phyloP scores from a whole-genome alignment of 208 protist species.

The Cochliopodium minus region DNA sequence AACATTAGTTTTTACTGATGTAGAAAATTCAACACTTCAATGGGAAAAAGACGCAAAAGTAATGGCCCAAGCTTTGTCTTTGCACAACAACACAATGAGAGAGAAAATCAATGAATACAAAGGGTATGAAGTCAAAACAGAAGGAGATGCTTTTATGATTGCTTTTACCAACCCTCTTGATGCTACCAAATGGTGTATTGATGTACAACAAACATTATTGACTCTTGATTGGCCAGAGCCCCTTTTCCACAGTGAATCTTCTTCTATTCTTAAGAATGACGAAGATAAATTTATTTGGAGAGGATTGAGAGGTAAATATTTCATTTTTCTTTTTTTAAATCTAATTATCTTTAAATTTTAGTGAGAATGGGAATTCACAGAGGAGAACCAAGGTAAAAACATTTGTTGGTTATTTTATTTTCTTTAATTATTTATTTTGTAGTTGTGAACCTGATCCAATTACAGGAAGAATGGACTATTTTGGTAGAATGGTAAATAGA shows the following conservation, averaged over 20 bases:
- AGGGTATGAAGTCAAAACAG: slow-evolving; percentile 34
- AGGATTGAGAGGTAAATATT: no score
- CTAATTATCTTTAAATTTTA: no score
- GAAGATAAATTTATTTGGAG: no score
- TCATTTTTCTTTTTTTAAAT: no score
- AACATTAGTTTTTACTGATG: slow-evolving; percentile 14
- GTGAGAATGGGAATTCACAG: no score
- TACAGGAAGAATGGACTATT: slow-evolving; percentile 47
- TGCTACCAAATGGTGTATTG: not conserved
- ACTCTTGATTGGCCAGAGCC: not conserved
- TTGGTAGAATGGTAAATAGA: slow-evolving; percentile 57
- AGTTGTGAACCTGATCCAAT: slow-evolving; percentile 25
- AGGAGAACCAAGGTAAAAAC: no score
- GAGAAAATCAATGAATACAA: not conserved
- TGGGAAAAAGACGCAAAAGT: not conserved
- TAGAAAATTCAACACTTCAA: slow-evolving; percentile 6
- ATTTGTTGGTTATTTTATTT: no score
- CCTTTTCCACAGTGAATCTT: no score
- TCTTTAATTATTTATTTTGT: no score
- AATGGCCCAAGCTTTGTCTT: slow-evolving; percentile 7
- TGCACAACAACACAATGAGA: slow-evolving; percentile 17
- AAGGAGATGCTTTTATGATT: slow-evolving; percentile 6
- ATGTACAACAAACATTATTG: not conserved
- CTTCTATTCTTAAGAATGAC: no score
- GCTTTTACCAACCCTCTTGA: not conserved